Conservation (phyloP, 2,329 filamentous ascomycete genomes). For the Stachybotrys elegans region DNA sequence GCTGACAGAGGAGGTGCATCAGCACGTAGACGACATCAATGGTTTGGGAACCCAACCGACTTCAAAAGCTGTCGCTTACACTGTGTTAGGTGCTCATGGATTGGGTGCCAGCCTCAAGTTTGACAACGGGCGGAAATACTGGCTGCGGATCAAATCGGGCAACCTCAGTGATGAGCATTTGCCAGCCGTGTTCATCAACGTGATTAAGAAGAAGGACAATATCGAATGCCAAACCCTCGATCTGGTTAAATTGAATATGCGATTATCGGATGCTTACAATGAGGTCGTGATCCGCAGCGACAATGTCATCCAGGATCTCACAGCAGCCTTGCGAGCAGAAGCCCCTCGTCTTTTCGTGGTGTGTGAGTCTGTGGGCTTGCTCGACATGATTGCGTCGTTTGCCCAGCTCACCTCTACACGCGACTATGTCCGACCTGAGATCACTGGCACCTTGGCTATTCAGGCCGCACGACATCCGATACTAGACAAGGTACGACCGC, state of each 20-base stretch:
- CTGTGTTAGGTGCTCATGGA: slow-evolving; percentile 44
- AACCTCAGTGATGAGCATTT: slow-evolving; percentile 58
- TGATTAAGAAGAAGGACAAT: slow-evolving; percentile 63
- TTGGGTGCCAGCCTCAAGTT: slow-evolving; percentile 66
- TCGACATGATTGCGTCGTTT: slow-evolving; percentile 82
- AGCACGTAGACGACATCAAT: slow-evolving; percentile 63
- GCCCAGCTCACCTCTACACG: slow-evolving; percentile 63
- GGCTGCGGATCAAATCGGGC: slow-evolving; percentile 57
- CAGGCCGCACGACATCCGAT: slow-evolving; percentile 75
- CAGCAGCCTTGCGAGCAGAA: slow-evolving; percentile 65
- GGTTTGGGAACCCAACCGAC: slow-evolving; percentile 37
- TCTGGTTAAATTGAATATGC: slow-evolving; percentile 73
- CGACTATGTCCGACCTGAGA: slow-evolving; percentile 59
- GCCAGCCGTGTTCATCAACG: slow-evolving; percentile 72
- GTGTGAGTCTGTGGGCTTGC: slow-evolving; percentile 77
- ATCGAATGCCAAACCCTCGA: slow-evolving; percentile 85
- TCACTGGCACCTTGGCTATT: slow-evolving; percentile 65
- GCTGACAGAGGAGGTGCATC: slow-evolving; percentile 69
- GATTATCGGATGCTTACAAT: slow-evolving; percentile 74
- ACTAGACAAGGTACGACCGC: slow-evolving; percentile 61
- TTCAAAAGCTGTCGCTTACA: neutral
- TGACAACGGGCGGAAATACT: slow-evolving; percentile 75
- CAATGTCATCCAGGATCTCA: slow-evolving; percentile 64
- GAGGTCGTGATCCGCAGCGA: slow-evolving; percentile 84
- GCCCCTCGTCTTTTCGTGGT: slow-evolving; percentile 74